Base-by-base conservation (phyloP, 2,329 filamentous ascomycete species). In the Aspergillus viridinutans region DNA sequence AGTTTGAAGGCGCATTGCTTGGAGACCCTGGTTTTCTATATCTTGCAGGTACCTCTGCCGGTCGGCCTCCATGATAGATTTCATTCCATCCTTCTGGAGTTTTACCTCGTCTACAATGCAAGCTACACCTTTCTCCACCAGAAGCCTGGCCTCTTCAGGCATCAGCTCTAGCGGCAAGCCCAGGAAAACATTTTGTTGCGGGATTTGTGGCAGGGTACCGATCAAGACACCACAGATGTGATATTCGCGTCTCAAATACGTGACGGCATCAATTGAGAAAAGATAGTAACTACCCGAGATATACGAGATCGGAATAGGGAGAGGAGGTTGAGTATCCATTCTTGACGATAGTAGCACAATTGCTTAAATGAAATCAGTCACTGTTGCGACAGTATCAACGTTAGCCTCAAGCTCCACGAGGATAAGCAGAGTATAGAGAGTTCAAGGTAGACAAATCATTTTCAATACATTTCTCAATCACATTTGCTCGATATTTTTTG, bases 111-210 rank as follows among this genome's bases (percentile, higher is more conserved):
- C 90, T 65, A 93, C 86, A 64, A 96, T 81, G 74, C 88, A 90
- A 45, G 86, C 93, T 65, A 86, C 84, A 58, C 84, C 85, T 64
- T 87, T 88, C 64, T 91, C 87, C 57, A 96, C 86, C 28, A 99
- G 82, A 54, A 94, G 77, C 61, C 86, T 83, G 3, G 88, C 92
- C 78, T 99, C 94, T 76, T 97, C 94, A 1, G 90, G 88, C 79
- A 94, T 90, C 48, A 99, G 81, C 78, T 97, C 89, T 26, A 97
- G 78, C 2, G 94, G 94, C 51, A 97, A 78, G 49, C 92, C 90
- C 57, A 93, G 83, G 71, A 97, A 97, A 57, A 96, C 84, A 76
- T 96, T 97, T 76, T 99, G 94, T 66, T 95, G 93, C 5, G 92
- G 92, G 56, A 91, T 88, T 75, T 97, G 92, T 1, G 94, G 93